A percentile compares a stretch with the other conserved stretches of the same genome.
Conservation (phyloP, 108 stramenopile species). For the Cyclotella kingstonii region DNA sequence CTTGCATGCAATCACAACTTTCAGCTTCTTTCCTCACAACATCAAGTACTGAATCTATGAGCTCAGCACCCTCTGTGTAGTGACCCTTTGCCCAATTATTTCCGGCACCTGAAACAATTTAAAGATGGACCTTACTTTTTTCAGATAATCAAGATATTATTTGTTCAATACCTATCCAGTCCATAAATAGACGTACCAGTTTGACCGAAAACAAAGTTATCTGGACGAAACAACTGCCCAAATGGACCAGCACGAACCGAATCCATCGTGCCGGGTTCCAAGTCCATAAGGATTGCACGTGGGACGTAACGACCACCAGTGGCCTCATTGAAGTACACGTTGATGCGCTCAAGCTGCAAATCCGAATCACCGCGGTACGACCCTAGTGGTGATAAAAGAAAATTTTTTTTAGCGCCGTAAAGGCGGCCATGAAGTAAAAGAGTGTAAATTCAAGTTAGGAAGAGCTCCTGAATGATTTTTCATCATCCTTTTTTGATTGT, state of each 20-base stretch:
- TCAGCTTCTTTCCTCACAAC: slow-evolving; percentile 88
- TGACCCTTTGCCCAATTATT: slow-evolving; percentile 93
- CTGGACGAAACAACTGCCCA: slow-evolving; percentile 80
- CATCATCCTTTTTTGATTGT: no score
- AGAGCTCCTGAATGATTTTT: no score
- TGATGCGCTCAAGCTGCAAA: slow-evolving; percentile 83
- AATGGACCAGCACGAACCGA: slow-evolving; percentile 78
- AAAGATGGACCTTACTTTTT: no score
- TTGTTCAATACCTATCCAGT: no score
- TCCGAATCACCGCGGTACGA: slow-evolving; percentile 59
- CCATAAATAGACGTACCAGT: no score
- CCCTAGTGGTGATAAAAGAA: no score
- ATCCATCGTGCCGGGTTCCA: slow-evolving; percentile 88
- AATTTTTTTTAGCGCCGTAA: no score
- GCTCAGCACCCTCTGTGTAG: slow-evolving; percentile 88
- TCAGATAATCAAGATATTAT: no score
- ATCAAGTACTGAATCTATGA: slow-evolving; percentile 80
- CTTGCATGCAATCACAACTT: slow-evolving; percentile 79
- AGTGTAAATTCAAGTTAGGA: no score
- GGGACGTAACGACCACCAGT: slow-evolving; percentile 80
- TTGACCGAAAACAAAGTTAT: slow-evolving; percentile 88
- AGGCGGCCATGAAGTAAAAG: neutral
- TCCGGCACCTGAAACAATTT: no score
- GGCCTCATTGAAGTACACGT: slow-evolving; percentile 84
- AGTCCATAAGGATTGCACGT: slow-evolving; percentile 72